phyloP scores from a whole-genome alignment of 1,139 yeast species.

The Zygosaccharomyces pseudobailii region DNA sequence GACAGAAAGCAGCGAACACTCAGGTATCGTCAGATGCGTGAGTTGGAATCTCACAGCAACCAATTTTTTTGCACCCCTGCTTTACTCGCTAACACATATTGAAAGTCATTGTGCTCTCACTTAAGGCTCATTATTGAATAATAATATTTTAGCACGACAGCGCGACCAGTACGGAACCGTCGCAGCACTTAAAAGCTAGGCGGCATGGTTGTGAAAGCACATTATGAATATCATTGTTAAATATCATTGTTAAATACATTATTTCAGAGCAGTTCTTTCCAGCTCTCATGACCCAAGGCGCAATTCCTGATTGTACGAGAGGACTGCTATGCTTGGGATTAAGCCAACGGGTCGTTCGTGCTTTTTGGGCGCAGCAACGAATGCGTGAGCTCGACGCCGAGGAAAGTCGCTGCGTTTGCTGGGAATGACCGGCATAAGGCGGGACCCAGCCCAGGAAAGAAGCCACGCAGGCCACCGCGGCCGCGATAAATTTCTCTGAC shows the following conservation, averaged over 20 bases:
- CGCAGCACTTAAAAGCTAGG: too few species aligned
- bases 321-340: too few species aligned
- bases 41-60: conserved; percentile 30
- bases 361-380: conserved; percentile 35
- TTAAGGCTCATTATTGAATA: too few species aligned
- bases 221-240: too few species aligned
- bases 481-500: conserved; percentile 54
- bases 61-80: conserved; percentile 11
- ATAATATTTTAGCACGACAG: too few species aligned
- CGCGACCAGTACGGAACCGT: too few species aligned
- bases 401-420: conserved; percentile 95
- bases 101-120: too few species aligned
- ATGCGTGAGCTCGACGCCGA: conserved; percentile 89
- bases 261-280: not conserved
- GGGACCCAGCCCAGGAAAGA: conserved; percentile 97
- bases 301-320: too few species aligned
- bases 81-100: not conserved
- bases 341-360: not conserved
- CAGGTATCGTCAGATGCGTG: conserved; percentile 29
- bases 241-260: not conserved
- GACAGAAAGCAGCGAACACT: conserved; percentile 15
- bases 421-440: conserved; percentile 94
- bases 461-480: conserved; percentile 81
- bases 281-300: not conserved
- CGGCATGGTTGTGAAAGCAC: too few species aligned